These are phyloP conservation scores for Gremmenia infestans DNA, from an alignment of 2,329 filamentous ascomycete genomes.

Conservation along the genomic window DNA sequence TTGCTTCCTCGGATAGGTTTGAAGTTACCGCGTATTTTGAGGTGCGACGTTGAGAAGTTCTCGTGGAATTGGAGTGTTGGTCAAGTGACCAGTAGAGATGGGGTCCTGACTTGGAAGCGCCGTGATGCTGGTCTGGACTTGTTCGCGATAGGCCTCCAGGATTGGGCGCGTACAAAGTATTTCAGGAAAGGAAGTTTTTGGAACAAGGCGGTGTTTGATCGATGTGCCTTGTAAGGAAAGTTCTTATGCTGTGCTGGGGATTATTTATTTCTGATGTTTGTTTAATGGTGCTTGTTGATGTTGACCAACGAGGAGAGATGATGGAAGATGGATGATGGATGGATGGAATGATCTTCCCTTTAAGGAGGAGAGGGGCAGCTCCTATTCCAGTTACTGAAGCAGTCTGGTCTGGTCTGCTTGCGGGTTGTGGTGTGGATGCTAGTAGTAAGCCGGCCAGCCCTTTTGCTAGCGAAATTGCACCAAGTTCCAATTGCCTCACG, in stretches of 20 bases:
- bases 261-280: not conserved
- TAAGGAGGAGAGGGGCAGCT: too few relatives aligned
- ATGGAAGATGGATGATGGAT: not conserved
- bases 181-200: not conserved
- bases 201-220: constrained; percentile 13
- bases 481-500: too few relatives aligned
- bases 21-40: constrained; percentile 19
- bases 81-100: constrained; percentile 12
- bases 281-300: not conserved
- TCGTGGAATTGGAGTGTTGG: constrained; percentile 13
- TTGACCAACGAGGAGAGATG: not conserved
- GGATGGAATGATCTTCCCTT: not conserved
- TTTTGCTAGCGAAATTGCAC: too few relatives aligned
- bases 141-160: not conserved
- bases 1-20: constrained; percentile 11
- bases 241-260: not conserved
- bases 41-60: constrained; percentile 5
- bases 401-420: too few relatives aligned
- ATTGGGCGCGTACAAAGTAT: not conserved
- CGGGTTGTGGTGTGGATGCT: too few relatives aligned
- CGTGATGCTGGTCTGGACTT: constrained; percentile 3
- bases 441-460: too few relatives aligned
- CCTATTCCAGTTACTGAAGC: too few relatives aligned
- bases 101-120: constrained; percentile 11
- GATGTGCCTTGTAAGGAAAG: not conserved